Evolutionary conservation across 495 filamentous ascomycete genomes (phyloP).

Genomic region (Xylaria cubensis): DNA sequence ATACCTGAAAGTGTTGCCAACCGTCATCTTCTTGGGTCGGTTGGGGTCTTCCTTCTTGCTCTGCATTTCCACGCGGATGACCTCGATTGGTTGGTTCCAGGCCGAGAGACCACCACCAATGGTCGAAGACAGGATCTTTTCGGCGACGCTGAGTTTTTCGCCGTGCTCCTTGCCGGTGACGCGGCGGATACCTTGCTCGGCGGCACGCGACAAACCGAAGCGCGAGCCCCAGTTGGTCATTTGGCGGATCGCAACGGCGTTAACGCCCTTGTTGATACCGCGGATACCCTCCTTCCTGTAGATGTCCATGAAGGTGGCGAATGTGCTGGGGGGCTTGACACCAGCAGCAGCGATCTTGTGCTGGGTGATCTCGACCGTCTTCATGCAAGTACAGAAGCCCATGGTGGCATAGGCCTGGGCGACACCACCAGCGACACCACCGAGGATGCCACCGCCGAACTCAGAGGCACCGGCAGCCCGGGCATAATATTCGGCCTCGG

Average conservation of each 20-base stretch:
- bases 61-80: constrained; percentile 99
- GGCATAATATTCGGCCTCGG: constrained; percentile 95
- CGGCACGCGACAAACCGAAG: constrained; percentile 89
- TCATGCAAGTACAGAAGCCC: constrained; percentile 99
- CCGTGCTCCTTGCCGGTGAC: constrained; percentile 79
- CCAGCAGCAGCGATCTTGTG: constrained; percentile 88
- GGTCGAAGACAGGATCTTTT: constrained; percentile 90
- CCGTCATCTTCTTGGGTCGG: constrained; percentile 97
- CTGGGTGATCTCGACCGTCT: constrained; percentile 99
- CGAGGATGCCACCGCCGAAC: constrained; percentile 86
- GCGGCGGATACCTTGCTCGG: constrained; percentile 85
- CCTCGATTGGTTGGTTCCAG: constrained; percentile 99
- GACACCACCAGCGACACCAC: constrained; percentile 92
- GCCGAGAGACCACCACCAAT: constrained; percentile 92
- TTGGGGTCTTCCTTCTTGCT: constrained; percentile 97
- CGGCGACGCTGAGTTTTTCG: constrained; percentile 74
- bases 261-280: constrained; percentile 98
- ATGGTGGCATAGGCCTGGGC: constrained; percentile 99
- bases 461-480: constrained; percentile 79
- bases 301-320: constrained; percentile 95
- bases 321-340: constrained; percentile 84
- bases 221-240: constrained; percentile 99
- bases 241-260: constrained; percentile 96
- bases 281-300: constrained; percentile 92
- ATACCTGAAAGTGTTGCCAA: constrained; percentile 89